These are phyloP conservation scores for Actinomortierella wolfii DNA, from an alignment of 371 early-diverging fungal species.

Conservation along the genomic window DNA sequence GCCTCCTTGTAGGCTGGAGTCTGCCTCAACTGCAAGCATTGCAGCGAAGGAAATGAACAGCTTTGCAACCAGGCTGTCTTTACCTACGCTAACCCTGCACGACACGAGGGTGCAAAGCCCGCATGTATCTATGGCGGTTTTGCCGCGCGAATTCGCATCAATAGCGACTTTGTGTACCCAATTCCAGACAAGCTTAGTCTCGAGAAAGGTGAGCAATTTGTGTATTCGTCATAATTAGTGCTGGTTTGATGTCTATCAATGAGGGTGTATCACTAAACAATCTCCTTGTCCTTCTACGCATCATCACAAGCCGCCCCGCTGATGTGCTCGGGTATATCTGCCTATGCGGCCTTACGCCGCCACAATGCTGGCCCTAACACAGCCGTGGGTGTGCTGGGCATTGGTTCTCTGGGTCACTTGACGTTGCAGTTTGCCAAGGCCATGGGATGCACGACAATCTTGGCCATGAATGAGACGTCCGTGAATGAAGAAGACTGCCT, in stretches of 20 bases:
- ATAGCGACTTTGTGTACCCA: slow-evolving; percentile 28
- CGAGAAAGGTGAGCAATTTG: slow-evolving; percentile 27
- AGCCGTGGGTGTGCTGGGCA: slow-evolving; percentile 64
- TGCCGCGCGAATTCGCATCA: slow-evolving; percentile 42
- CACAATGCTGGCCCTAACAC: slow-evolving; percentile 50
- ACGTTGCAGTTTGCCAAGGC: slow-evolving; percentile 65
- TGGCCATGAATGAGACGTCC: slow-evolving; percentile 4
- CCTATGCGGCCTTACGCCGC: slow-evolving; percentile 55
- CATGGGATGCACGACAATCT: slow-evolving; percentile 8
- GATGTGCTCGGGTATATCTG: slow-evolving; percentile 67
- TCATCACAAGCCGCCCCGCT: slow-evolving; percentile 52
- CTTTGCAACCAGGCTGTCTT: slow-evolving; percentile 4
- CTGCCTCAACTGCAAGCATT: slow-evolving; percentile 11
- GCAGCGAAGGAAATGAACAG: slow-evolving; percentile 11
- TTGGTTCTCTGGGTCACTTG: slow-evolving; percentile 71
- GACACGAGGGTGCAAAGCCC: slow-evolving; percentile 10
- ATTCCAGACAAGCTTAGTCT: slow-evolving; percentile 44
- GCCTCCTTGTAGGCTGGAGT: background rate
- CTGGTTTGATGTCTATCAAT: too few relatives aligned
- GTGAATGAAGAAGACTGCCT: slow-evolving; percentile 7
- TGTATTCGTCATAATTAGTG: too few relatives aligned
- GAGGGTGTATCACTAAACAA: background rate
- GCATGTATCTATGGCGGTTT: slow-evolving; percentile 46
- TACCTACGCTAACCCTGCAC: slow-evolving; percentile 38
- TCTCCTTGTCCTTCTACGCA: background rate